Base-by-base conservation (phyloP, 2,329 filamentous ascomycete genomes). In the Fusarium zealandicum region DNA sequence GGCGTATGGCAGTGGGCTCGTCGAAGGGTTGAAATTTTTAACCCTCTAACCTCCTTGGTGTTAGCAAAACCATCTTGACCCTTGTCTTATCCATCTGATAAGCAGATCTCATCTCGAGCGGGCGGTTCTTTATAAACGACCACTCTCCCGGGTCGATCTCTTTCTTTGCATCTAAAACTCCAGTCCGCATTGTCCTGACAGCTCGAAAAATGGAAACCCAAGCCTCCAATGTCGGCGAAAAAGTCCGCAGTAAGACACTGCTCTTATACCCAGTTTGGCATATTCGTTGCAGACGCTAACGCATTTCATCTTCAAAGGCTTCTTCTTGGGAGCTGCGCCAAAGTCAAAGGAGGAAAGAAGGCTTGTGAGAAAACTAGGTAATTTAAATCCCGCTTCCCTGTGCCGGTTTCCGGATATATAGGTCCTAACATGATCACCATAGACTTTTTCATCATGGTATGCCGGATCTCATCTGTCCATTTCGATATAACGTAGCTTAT, bases 381-480 rank as follows among this genome's bases (percentile, higher is more conserved):
- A 5, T 41, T 32, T 1, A 1, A 32, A 6, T 8, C 1, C 3
- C 9, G n/a, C n/a, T n/a, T 0, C 2, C 2, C 3, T 1, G 5
- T n/a, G n/a, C n/a, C n/a, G n/a, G n/a, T n/a, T n/a, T n/a, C n/a
- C n/a, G n/a, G n/a, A n/a, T n/a, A n/a, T n/a, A n/a, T n/a, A 0
- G 2, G 5, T 0, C 4, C 37, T 59, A 8, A 52, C 12, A 3
- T 12, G 7, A 25, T 9, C 13, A 25, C 28, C 11, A 17, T 25
- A 70, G 70, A 72, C 47, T 72, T 72, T 57, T 72, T 71, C 32
- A 73, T 73, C 16, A 30, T 73, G 49, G 67, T 69, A 50, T 1
- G 58, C n/a, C 0, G 1, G 0, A 7, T 2, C 1, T 1, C 12
- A 31, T 2, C 0, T 1, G 0, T 2, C 11, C 16, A 9, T 4